Conservation (phyloP, 2,329 filamentous ascomycete species). For the Elsinoe ampelina region DNA sequence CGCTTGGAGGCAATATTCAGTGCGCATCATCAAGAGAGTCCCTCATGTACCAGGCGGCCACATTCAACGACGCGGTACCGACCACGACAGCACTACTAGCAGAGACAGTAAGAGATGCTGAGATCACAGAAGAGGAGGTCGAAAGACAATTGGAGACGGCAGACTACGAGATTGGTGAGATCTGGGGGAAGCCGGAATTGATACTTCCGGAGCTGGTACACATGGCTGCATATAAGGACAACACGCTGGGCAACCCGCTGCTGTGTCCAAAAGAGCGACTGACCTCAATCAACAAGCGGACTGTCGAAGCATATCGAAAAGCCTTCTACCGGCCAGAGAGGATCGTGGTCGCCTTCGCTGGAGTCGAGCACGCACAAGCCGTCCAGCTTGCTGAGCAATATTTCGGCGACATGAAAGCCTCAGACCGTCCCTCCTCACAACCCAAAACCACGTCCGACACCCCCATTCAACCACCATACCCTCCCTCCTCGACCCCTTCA, state of each 20-base stretch:
- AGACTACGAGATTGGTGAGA: conserved; percentile 91
- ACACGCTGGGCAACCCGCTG: conserved; percentile 88
- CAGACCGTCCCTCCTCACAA: conserved; percentile 14
- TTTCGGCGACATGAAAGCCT: conserved; percentile 78
- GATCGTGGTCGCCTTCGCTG: conserved; percentile 91
- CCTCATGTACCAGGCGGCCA: conserved; percentile 97
- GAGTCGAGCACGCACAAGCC: conserved; percentile 72
- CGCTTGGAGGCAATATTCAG: conserved; percentile 88
- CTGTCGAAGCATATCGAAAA: conserved; percentile 69
- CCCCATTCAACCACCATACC: conserved; percentile 31
- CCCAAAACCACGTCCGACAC: conserved; percentile 23
- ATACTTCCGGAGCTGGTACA: conserved; percentile 93
- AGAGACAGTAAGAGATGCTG: conserved; percentile 82
- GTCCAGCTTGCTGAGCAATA: conserved; percentile 70
- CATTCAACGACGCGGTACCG: conserved; percentile 87
- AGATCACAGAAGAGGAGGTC: conserved; percentile 80
- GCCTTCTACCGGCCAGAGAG: conserved; percentile 81
- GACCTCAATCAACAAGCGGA: conserved; percentile 59
- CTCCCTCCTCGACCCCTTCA: conserved; percentile 32
- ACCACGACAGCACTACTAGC: conserved; percentile 75
- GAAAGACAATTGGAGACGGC: conserved; percentile 80
- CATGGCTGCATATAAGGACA: conserved; percentile 90
- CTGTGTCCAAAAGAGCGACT: conserved; percentile 82
- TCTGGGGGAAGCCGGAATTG: conserved; percentile 94
- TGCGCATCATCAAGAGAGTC: conserved; percentile 92